phyloP scores from a whole-genome alignment of 2,329 filamentous ascomycete genomes.

The Chalaropsis ovoidea region DNA sequence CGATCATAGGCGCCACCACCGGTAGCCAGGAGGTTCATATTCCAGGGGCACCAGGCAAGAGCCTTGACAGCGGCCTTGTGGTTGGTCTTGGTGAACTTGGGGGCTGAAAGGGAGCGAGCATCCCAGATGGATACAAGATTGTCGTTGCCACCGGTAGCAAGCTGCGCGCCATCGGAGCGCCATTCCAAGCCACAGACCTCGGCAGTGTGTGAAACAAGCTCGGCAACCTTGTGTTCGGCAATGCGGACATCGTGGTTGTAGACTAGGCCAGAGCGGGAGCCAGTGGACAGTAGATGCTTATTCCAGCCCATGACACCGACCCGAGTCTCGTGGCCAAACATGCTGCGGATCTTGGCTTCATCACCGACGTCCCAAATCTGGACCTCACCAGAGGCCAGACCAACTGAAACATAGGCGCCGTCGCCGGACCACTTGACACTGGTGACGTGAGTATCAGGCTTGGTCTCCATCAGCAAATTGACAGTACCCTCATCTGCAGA shows the following conservation, averaged over 20 bases:
- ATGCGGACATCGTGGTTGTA: constrained; percentile 98
- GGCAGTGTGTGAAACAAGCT: constrained; percentile 92
- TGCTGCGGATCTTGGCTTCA: constrained; percentile 88
- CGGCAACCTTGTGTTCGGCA: constrained; percentile 93
- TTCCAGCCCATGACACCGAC: constrained; percentile 99
- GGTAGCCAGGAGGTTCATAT: constrained; percentile 90
- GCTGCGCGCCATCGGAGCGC: constrained; percentile 90
- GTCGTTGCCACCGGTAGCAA: constrained; percentile 96
- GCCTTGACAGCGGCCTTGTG: constrained; percentile 98
- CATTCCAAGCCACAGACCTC: constrained; percentile 98
- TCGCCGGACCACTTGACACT: constrained; percentile 99
- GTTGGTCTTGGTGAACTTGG: constrained; percentile 99
- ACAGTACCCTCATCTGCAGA: constrained; percentile 89
- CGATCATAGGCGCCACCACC: constrained; percentile 93
- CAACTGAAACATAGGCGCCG: constrained; percentile 90
- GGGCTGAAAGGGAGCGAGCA: constrained; percentile 79
- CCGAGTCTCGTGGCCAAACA: constrained; percentile 93
- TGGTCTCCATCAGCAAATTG: constrained; percentile 76
- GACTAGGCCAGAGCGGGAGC: constrained; percentile 85
- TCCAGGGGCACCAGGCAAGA: constrained; percentile 97
- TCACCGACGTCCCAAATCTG: constrained; percentile 99
- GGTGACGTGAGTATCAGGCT: constrained; percentile 86
- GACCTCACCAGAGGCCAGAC: constrained; percentile 87
- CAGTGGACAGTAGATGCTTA: constrained; percentile 93
- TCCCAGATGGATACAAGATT: constrained; percentile 99